Evolutionary conservation across 2,329 filamentous ascomycete genomes (phyloP).

Genomic region (Diaporthe australafricana): DNA sequence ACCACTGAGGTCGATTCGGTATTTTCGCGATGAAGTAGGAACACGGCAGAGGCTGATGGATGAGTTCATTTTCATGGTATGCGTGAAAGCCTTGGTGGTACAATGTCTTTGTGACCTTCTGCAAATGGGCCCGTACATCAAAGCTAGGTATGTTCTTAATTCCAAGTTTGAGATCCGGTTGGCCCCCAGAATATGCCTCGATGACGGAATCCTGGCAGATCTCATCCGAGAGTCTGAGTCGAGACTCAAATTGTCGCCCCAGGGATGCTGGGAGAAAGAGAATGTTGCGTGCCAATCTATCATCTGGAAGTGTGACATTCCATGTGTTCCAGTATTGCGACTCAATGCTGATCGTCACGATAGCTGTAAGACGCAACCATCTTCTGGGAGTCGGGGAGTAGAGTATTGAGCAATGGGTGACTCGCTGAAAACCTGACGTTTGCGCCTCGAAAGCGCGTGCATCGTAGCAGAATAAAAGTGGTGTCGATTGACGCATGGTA

Average conservation of each 20-base stretch:
- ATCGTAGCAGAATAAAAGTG: not conserved
- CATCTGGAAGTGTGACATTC: not conserved
- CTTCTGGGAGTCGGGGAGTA: not conserved
- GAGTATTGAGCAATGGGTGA: not conserved
- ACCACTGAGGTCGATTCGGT: not conserved
- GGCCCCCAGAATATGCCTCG: not conserved
- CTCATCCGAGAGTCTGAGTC: not conserved
- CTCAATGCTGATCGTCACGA: not conserved
- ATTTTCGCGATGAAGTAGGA: not conserved
- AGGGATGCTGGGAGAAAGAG: not conserved
- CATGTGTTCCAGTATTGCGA: not conserved
- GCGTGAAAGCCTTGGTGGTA: not conserved
- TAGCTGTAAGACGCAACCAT: not conserved
- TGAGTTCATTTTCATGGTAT: not conserved
- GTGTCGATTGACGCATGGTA: not conserved
- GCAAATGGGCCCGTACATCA: not conserved
- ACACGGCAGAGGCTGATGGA: not conserved
- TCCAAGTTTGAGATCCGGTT: not conserved
- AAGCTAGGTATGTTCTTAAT: not conserved
- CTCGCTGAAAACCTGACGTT: not conserved
- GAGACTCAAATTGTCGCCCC: not conserved
- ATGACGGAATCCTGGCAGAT: not conserved
- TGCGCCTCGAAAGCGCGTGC: not conserved
- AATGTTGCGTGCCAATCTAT: not conserved
- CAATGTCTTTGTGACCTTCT: not conserved